phyloP scores from a whole-genome alignment of 2,329 filamentous ascomycete species.

The Arachnomyces sp. region DNA sequence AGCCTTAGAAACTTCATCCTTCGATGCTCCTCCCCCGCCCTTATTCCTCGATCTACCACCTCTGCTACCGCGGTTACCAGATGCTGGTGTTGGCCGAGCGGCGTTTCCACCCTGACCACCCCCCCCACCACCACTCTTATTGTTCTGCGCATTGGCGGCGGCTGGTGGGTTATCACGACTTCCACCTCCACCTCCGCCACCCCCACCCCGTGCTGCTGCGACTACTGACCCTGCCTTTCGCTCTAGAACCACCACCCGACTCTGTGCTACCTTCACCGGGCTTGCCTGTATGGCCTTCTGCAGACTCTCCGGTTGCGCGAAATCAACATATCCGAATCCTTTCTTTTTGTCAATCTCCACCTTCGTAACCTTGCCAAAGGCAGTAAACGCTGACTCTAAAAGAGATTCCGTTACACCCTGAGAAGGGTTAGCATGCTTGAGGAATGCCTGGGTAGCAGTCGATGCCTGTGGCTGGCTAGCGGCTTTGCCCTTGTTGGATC shows the following conservation, averaged over 20 bases:
- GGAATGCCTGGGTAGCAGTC: slow-evolving; percentile 50
- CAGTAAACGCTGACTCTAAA: slow-evolving; percentile 64
- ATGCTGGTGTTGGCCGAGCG: too few relatives aligned
- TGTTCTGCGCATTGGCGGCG: not conserved
- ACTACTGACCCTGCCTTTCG: slow-evolving; percentile 21
- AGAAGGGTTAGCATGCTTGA: slow-evolving; percentile 78
- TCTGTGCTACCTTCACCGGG: slow-evolving; percentile 73
- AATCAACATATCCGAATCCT: slow-evolving; percentile 89
- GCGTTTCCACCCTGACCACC: too few relatives aligned
- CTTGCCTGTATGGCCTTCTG: slow-evolving; percentile 75
- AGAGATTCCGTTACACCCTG: slow-evolving; percentile 83
- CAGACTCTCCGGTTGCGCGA: slow-evolving; percentile 63
- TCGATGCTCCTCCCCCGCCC: too few relatives aligned
- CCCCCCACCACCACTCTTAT: not conserved
- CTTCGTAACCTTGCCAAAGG: slow-evolving; percentile 65
- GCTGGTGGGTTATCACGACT: slow-evolving; percentile 1
- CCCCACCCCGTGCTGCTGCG: slow-evolving; percentile 3
- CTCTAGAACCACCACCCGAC: slow-evolving; percentile 79
- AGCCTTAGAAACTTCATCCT: too few relatives aligned
- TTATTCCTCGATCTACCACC: too few relatives aligned
- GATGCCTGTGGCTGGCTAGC: slow-evolving; percentile 15
- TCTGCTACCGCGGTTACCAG: too few relatives aligned
- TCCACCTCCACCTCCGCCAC: slow-evolving; percentile 2
- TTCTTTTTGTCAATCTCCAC: slow-evolving; percentile 94
- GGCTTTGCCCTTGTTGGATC: slow-evolving; percentile 23